A percentile compares a stretch with the other conserved stretches of the same genome.
phyloP scores from a whole-genome alignment of 345 rosid species.

The Populus deltoides region DNA sequence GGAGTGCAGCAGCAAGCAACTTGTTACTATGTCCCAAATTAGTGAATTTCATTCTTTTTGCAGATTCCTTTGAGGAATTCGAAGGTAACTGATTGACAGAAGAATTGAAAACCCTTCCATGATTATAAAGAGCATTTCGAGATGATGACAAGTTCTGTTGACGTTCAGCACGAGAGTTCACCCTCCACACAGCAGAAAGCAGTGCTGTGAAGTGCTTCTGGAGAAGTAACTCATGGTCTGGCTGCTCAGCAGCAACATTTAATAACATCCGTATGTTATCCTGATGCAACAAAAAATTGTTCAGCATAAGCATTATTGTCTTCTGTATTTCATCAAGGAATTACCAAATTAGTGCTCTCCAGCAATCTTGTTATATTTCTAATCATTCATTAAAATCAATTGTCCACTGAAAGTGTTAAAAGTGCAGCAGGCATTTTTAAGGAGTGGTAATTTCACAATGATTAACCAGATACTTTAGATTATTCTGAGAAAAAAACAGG shows the following conservation, averaged over 20 bases:
- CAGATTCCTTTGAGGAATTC: constrained; percentile 40
- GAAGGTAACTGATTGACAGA: constrained; percentile 31
- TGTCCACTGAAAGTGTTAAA: neutral
- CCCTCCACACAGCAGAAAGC: constrained; percentile 83
- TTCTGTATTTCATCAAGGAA: neutral
- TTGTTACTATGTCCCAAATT: constrained; percentile 48
- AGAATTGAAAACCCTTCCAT: constrained; percentile 48
- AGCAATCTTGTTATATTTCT: neutral
- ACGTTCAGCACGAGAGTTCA: constrained; percentile 24
- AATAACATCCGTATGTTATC: constrained; percentile 72
- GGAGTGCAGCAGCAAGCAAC: constrained; percentile 66
- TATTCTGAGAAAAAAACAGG: neutral
- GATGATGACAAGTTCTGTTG: constrained; percentile 34
- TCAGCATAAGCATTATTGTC: constrained; percentile 17
- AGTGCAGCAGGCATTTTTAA: neutral
- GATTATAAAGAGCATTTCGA: constrained; percentile 45
- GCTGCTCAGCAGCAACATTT: constrained; percentile 67
- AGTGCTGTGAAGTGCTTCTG: constrained; percentile 87
- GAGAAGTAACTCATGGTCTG: constrained; percentile 82
- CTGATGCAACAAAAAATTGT: constrained; percentile 45
- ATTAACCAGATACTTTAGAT: neutral
- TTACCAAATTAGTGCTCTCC: neutral
- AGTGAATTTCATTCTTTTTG: constrained; percentile 49
- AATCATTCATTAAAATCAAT: neutral
- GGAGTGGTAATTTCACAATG: neutral